These are phyloP conservation scores for Arthroderma sp. DNA, from an alignment of 2,329 filamentous ascomycete species.

Conservation along the genomic window DNA sequence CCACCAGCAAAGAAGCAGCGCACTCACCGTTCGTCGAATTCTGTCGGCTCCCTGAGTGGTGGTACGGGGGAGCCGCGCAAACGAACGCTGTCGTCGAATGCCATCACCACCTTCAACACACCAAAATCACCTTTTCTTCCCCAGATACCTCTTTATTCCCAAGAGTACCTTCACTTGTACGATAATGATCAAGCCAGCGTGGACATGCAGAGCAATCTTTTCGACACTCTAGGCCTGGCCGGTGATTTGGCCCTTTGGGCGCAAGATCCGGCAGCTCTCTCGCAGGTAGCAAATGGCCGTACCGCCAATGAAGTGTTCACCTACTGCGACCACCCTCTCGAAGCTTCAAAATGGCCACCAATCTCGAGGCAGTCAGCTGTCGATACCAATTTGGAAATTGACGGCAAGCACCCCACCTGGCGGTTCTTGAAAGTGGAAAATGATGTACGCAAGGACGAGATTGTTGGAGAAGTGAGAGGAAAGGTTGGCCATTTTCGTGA, in stretches of 20 bases:
- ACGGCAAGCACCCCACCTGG: conserved; percentile 54
- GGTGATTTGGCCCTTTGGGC: conserved; percentile 68
- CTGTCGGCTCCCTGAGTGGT: conserved; percentile 51
- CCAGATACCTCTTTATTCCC: conserved; percentile 57
- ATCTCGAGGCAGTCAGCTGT: conserved; percentile 41
- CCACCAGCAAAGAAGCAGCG: conserved; percentile 67
- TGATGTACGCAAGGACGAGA: conserved; percentile 38
- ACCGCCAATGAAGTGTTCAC: conserved; percentile 57
- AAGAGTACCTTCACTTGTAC: conserved; percentile 63
- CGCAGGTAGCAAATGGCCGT: conserved; percentile 51
- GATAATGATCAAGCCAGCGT: conserved; percentile 47
- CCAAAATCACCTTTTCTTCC: conserved; percentile 53
- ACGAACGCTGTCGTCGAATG: conserved; percentile 43
- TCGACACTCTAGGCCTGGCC: conserved; percentile 60
- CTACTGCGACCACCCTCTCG: conserved; percentile 41
- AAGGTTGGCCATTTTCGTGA: conserved; percentile 60
- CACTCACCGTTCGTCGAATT: conserved; percentile 68
- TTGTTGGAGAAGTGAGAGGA: conserved; percentile 63
- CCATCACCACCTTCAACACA: conserved; percentile 53
- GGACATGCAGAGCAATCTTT: conserved; percentile 58
- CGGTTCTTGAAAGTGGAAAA: conserved; percentile 43
- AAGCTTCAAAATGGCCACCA: conserved; percentile 40
- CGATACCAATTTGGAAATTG: conserved; percentile 33
- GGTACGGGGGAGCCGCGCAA: conserved; percentile 51
- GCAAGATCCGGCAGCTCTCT: conserved; percentile 55